A percentile compares a stretch with the other conserved stretches of the same genome.
Conservation (phyloP, 352 stramenopile genomes). For the Phytophthora pini region DNA sequence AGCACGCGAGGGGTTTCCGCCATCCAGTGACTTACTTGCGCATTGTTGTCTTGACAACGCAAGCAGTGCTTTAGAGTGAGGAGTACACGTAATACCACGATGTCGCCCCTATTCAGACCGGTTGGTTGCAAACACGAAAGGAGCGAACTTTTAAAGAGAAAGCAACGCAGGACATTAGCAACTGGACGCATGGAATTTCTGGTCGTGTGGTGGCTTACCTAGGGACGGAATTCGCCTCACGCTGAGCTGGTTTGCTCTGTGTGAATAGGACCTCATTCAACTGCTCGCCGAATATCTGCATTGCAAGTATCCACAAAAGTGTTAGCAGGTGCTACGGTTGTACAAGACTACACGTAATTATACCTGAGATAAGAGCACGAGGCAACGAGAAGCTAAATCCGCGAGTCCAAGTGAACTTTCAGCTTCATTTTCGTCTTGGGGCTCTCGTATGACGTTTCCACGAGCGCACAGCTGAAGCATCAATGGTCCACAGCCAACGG, state of each 20-base stretch:
- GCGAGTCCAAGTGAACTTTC: slow-evolving; percentile 14
- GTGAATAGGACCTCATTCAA: slow-evolving; percentile 64
- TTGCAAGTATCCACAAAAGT: slow-evolving; percentile 10
- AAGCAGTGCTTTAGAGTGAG: slow-evolving; percentile 68
- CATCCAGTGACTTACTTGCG: slow-evolving; percentile 43
- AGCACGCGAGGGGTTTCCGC: slow-evolving; percentile 29
- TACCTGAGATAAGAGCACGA: slow-evolving; percentile 74
- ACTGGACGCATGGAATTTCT: not conserved
- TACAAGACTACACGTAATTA: not conserved
- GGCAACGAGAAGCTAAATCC: slow-evolving; percentile 57
- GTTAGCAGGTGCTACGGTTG: slow-evolving; percentile 1
- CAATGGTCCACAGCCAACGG: slow-evolving; percentile 36
- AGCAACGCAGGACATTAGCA: not conserved
- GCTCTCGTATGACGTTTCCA: slow-evolving; percentile 1
- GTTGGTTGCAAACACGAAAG: slow-evolving; percentile 34
- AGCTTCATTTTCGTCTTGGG: slow-evolving; percentile 6
- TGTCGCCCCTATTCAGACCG: slow-evolving; percentile 14
- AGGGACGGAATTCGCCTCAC: slow-evolving; percentile 9
- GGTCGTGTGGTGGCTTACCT: slow-evolving; percentile 27
- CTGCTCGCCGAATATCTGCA: slow-evolving; percentile 63
- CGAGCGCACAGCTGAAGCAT: slow-evolving; percentile 48
- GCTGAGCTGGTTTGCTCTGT: slow-evolving; percentile 11
- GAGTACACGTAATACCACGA: slow-evolving; percentile 55
- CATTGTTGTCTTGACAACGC: slow-evolving; percentile 46
- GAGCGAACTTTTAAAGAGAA: slow-evolving; percentile 26